Base-by-base conservation (phyloP, 2,329 filamentous ascomycete genomes). In the Cercospora berteroae region DNA sequence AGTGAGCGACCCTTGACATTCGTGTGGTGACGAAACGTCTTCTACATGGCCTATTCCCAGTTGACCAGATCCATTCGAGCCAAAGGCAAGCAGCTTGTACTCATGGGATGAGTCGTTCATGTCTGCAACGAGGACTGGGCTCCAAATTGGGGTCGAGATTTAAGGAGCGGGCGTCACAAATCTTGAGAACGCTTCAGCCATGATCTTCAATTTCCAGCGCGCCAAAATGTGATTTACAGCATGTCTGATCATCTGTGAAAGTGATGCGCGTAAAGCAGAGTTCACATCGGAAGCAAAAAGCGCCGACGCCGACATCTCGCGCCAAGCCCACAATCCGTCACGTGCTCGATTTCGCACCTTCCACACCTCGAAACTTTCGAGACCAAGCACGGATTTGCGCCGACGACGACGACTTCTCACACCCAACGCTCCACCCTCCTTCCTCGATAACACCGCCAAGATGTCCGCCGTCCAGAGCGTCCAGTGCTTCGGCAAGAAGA, bases 401-500 rank as follows among this genome's bases (percentile, higher is more conserved):
- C 39, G 57, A 55, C 67, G 63, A 68, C 67, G 69, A 69, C 66
- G 66, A 65, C 42, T 44, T 62, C 62, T 58, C 27, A 42, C 61
- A 65, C 63, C 63, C 63, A 65, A 65, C 63, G 63, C 56, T 60
- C 61, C 50, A 56, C 33, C 29, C 36, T 56, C 27, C 57, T 16
- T 42, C 25, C 29, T 58, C 31, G 64, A 70, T 60, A 67, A 52
- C 65, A 59, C 63, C 66, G 48, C 36, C 68, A 79, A 48, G 86
- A 91, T 81, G 83, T 92, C 93, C 89, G 90, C 91, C 83, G 85
- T 75, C 67, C 82, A 83, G 77, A 82, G 79, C 76, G 82, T 83
- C 72, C 93, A 97, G 89, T 97, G 93, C 91, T 97, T 98, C 91
- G 94, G 94, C 90, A 97, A 97, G 90, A 85, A 84, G 82, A 85